Percentiles rank a stretch among this genome's conserved stretches.
These are phyloP conservation scores for Novakomyces olei DNA, from an alignment of 805 yeast genomes.

Conservation along the genomic window DNA sequence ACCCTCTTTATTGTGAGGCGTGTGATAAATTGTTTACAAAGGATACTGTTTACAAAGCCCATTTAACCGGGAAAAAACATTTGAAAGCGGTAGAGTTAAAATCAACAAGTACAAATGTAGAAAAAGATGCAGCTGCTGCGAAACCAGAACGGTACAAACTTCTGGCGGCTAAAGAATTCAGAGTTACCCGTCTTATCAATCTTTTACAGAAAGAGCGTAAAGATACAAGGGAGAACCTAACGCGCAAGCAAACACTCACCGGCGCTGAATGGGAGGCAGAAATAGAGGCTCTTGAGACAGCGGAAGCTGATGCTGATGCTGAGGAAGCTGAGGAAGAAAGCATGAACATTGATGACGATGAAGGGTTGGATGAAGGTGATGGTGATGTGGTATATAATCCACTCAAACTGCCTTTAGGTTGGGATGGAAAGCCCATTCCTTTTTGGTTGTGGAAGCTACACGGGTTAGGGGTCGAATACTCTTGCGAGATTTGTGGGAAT, in stretches of 20 bases:
- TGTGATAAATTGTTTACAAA: constrained; percentile 48
- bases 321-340: constrained; percentile 9
- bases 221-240: constrained; percentile 37
- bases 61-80: constrained; percentile 58
- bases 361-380: constrained; percentile 17
- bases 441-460: constrained; percentile 78
- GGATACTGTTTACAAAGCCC: constrained; percentile 41
- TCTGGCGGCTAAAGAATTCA: constrained; percentile 19
- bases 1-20: constrained; percentile 28
- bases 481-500: constrained; percentile 78
- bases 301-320: constrained; percentile 10
- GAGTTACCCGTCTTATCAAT: constrained; percentile 19
- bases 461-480: constrained; percentile 50
- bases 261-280: constrained; percentile 44
- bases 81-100: constrained; percentile 22
- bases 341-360: constrained; percentile 7
- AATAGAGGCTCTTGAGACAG: constrained; percentile 21
- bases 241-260: constrained; percentile 45
- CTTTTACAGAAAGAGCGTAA: constrained; percentile 22
- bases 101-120: neutral
- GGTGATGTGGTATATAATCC: constrained; percentile 21
- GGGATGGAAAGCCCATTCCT: constrained; percentile 85
- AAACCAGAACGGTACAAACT: constrained; percentile 6
- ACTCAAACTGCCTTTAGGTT: constrained; percentile 50
- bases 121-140: neutral